A percentile compares a stretch with the other conserved stretches of the same genome.
Conservation (phyloP, 78 protist genomes). For the Dictyostelium intermedium region DNA sequence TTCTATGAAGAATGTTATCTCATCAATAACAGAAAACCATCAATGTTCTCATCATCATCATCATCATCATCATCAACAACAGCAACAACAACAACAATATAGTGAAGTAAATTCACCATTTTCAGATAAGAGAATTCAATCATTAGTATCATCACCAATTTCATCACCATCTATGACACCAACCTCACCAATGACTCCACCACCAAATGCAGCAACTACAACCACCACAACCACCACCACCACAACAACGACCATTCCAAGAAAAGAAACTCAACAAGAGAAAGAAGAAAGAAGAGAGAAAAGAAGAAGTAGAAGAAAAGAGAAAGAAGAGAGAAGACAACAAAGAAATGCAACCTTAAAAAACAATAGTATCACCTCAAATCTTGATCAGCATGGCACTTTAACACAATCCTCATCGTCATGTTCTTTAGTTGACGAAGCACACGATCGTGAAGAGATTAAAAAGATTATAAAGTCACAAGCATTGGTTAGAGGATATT, state of each 20-base stretch:
- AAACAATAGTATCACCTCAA: not conserved
- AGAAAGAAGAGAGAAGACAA: constrained; percentile 43
- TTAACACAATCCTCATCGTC: constrained; percentile 50
- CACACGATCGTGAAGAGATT: constrained; percentile 62
- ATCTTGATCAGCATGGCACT: not conserved
- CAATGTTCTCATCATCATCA: not conserved
- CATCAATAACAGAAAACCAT: constrained; percentile 13
- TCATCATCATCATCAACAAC: not conserved
- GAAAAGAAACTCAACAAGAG: constrained; percentile 10
- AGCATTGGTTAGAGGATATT: constrained; percentile 26
- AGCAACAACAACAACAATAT: not conserved
- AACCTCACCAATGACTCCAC: not conserved
- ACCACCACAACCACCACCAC: not conserved
- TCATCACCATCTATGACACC: not conserved
- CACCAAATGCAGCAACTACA: not conserved
- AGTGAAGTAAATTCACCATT: not conserved
- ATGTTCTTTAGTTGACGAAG: constrained; percentile 52
- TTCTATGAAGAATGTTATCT: constrained; percentile 15
- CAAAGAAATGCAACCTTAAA: not conserved
- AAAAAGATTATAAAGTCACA: constrained; percentile 35
- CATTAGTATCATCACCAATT: not conserved
- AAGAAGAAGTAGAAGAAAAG: constrained; percentile 67
- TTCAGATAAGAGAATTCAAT: not conserved
- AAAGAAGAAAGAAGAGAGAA: constrained; percentile 69
- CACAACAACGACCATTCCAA: not conserved